Base-by-base conservation (phyloP, 1,284 basidiomycete genomes). In the Bjerkandera adusta region DNA sequence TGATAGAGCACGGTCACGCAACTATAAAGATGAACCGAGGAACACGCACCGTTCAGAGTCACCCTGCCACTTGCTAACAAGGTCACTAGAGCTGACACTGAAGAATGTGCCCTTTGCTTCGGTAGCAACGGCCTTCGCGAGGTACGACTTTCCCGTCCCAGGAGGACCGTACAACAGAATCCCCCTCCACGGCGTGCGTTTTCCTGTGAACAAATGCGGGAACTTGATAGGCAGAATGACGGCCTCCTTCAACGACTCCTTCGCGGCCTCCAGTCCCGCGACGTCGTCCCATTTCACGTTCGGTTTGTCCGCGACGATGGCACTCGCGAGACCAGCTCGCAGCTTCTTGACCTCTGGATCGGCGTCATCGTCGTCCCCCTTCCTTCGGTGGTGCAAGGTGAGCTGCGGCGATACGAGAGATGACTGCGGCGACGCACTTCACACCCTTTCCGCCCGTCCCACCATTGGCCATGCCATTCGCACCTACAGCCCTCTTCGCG, bases 31-130 rank as follows among this genome's bases (percentile, higher is more conserved):
- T 4, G 18, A 13, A 36, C 27, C 15, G 21, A 12, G 1, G 40
- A 10, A 20, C 26, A 68, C 82, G 62, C 53, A 92, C 92, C 92
- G 76, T 70, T 99, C 96, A 16, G 91, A 95, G 69, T 99, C 96
- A 56, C 96, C 96, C 76, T 98, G 97, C 96, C 96, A 99, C 68
- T 99, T 99, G 68, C 92, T 96, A 47, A 99, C 97, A 44, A 99
- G 75, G 64, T 99, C 97, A 66, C 86, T 89, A 41, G 90, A 94
- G 59, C 89, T 93, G 51, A 99, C 93, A 57, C 89, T 93, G 72
- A 97, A 99, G 77, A 99, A 99, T 13, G 96, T 98, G 64, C 92
- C 92, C 72, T 99, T 98, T 48, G 96, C 93, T 68, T 99, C 96
- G 15, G 96, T 99, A 18, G 96, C 97, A 33, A 99, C 96, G 0